Conservation (phyloP, 495 filamentous ascomycete genomes). For the Pyrenopolyporus hunteri region DNA sequence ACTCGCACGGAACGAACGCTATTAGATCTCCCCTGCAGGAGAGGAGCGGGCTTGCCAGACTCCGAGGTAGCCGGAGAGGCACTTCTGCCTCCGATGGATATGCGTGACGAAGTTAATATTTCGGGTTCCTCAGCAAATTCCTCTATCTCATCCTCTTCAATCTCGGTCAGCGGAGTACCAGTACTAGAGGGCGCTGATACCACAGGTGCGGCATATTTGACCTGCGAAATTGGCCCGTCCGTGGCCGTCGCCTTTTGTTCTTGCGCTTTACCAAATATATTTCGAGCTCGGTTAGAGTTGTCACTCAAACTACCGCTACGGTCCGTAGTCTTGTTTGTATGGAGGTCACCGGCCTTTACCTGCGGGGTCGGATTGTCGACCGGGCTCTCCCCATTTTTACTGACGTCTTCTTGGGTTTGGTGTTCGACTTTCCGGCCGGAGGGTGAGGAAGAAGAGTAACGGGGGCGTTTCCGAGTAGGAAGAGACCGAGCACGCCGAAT, state of each 20-base stretch:
- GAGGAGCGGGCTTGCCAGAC: conserved; percentile 44
- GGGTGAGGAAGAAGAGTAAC: conserved; percentile 57
- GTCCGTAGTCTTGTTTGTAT: conserved; percentile 2
- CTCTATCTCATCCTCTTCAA: conserved; percentile 49
- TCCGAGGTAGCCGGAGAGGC: conserved; percentile 50
- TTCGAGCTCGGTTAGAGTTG: background rate
- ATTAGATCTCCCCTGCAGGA: conserved; percentile 52
- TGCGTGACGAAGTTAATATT: conserved; percentile 59
- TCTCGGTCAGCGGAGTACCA: conserved; percentile 20
- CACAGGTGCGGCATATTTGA: conserved; percentile 22
- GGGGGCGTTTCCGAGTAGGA: conserved; percentile 57
- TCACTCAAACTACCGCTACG: background rate
- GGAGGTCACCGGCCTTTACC: background rate
- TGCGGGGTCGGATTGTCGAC: background rate
- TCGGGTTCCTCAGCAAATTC: conserved; percentile 58
- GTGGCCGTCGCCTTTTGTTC: background rate
- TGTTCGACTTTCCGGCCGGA: conserved; percentile 28
- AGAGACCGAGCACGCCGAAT: conserved; percentile 34
- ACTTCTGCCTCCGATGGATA: conserved; percentile 58
- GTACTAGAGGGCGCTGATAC: conserved; percentile 11
- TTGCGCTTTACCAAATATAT: background rate
- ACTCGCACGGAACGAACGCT: conserved; percentile 60
- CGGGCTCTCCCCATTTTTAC: background rate
- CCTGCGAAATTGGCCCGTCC: conserved; percentile 24
- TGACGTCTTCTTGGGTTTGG: background rate